These are phyloP conservation scores for Physcia stellaris DNA, from an alignment of 495 filamentous ascomycete species.

Conservation along the genomic window DNA sequence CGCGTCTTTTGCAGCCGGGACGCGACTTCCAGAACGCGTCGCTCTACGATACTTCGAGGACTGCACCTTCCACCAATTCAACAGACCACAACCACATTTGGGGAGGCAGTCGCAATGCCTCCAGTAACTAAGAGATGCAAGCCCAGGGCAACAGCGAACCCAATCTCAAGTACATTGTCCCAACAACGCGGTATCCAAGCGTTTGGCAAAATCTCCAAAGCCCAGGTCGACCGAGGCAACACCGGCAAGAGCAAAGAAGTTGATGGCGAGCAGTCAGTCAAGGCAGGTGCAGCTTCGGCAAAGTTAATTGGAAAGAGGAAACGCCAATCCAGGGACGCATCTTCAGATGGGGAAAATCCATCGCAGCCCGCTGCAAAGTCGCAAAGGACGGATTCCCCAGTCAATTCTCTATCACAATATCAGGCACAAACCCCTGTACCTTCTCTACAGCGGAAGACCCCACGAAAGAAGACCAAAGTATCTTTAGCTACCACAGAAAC, in stretches of 20 bases:
- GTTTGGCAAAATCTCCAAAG: constrained; percentile 15
- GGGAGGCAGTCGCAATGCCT: constrained; percentile 16
- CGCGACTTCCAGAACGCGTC: too few relatives aligned
- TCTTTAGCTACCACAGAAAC: constrained; percentile 5
- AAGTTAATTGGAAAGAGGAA: not conserved
- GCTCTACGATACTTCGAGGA: too few relatives aligned
- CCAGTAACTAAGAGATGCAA: constrained; percentile 8
- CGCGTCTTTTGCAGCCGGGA: too few relatives aligned
- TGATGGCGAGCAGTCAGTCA: too few relatives aligned
- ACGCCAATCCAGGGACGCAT: constrained; percentile 7
- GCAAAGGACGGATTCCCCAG: not conserved
- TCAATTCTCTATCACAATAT: not conserved
- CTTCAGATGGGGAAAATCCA: not conserved
- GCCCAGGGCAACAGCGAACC: not conserved
- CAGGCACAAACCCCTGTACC: not conserved
- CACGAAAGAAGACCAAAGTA: constrained; percentile 4
- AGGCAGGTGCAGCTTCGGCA: too few relatives aligned
- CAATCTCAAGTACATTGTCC: constrained; percentile 1
- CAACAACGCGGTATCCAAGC: constrained; percentile 11
- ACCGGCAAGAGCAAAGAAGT: too few relatives aligned
- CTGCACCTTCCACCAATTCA: too few relatives aligned
- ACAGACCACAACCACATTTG: too few relatives aligned
- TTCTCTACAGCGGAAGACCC: constrained; percentile 1
- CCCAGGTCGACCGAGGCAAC: constrained; percentile 2
- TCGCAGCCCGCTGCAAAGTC: not conserved